Evolutionary conservation across 495 filamentous ascomycete genomes (phyloP).

Genomic region (Parachaetomium inaequale): DNA sequence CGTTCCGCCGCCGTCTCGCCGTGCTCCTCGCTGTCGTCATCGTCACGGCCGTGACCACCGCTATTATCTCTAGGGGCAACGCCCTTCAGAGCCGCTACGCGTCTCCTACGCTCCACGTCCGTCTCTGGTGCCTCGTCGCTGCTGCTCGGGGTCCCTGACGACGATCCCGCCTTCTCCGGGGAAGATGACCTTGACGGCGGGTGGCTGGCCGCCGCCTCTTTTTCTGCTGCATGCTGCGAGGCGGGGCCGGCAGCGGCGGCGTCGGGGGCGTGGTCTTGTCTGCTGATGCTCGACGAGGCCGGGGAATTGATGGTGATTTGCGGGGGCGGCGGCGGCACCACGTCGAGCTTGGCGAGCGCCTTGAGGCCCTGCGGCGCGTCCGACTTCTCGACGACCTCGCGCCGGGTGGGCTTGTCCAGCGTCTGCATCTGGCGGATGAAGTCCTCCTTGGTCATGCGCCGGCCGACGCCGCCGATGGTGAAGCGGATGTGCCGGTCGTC

Average conservation of each 20-base stretch:
- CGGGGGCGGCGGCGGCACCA: slow-evolving; percentile 15
- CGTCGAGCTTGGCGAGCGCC: slow-evolving; percentile 52
- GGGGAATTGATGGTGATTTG: slow-evolving; percentile 19
- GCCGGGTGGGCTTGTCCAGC: slow-evolving; percentile 72
- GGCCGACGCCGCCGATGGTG: slow-evolving; percentile 69
- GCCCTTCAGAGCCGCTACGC: slow-evolving; percentile 39
- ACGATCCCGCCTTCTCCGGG: slow-evolving; percentile 10
- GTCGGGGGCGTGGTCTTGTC: slow-evolving; percentile 11
- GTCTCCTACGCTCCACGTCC: slow-evolving; percentile 40
- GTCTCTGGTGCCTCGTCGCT: slow-evolving; percentile 35
- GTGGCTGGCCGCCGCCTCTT: slow-evolving; percentile 6
- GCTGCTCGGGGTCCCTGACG: slow-evolving; percentile 17
- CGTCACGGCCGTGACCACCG: slow-evolving; percentile 23
- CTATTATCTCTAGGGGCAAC: slow-evolving; percentile 15
- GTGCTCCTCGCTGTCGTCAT: slow-evolving; percentile 39
- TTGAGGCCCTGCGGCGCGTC: slow-evolving; percentile 58
- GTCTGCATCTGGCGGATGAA: slow-evolving; percentile 82
- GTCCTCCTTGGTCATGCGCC: slow-evolving; percentile 82
- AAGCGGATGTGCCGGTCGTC: slow-evolving; percentile 84
- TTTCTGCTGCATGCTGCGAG: neutral
- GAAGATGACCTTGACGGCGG: slow-evolving; percentile 20
- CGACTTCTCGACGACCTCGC: slow-evolving; percentile 64
- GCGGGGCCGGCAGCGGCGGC: slow-evolving; percentile 10
- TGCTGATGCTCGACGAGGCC: slow-evolving; percentile 4
- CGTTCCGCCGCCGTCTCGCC: slow-evolving; percentile 81